Conservation (phyloP, 805 yeast genomes). For the Citeromyces nyonsensis region DNA sequence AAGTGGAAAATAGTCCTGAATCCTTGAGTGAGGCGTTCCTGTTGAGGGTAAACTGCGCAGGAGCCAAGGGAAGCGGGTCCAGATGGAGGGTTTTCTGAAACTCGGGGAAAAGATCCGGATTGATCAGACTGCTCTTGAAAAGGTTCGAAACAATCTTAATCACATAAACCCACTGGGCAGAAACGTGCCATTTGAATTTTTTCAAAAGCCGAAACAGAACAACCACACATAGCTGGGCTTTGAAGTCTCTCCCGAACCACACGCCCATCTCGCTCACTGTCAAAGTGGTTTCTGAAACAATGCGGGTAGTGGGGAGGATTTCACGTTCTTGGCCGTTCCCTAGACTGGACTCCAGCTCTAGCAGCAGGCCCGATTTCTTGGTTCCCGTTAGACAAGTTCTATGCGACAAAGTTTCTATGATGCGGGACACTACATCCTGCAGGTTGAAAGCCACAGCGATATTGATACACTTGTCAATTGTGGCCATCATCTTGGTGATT, state of each 20-base stretch:
- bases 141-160: slow-evolving; percentile 45
- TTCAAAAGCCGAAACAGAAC: slow-evolving; percentile 68
- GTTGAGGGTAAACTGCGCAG: slow-evolving; percentile 51
- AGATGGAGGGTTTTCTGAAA: slow-evolving; percentile 45
- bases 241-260: slow-evolving; percentile 77
- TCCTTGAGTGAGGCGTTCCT: slow-evolving; percentile 54
- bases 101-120: slow-evolving; percentile 47
- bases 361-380: slow-evolving; percentile 11
- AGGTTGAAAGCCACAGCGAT: slow-evolving; percentile 56
- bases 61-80: slow-evolving; percentile 39
- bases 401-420: slow-evolving; percentile 51
- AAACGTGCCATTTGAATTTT: slow-evolving; percentile 32
- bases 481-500: slow-evolving; percentile 73
- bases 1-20: slow-evolving; percentile 71
- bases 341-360: slow-evolving; percentile 12
- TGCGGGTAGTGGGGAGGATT: slow-evolving; percentile 26
- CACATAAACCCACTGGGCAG: slow-evolving; percentile 42
- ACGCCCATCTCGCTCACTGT: slow-evolving; percentile 75
- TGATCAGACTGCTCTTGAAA: slow-evolving; percentile 57
- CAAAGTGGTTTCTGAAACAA: slow-evolving; percentile 33
- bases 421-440: slow-evolving; percentile 40
- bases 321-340: no score
- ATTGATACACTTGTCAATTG: slow-evolving; percentile 71
- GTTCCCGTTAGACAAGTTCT: slow-evolving; percentile 48
- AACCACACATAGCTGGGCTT: slow-evolving; percentile 81